phyloP scores from a whole-genome alignment of 2,329 filamentous ascomycete species.

The Metarhizium album region DNA sequence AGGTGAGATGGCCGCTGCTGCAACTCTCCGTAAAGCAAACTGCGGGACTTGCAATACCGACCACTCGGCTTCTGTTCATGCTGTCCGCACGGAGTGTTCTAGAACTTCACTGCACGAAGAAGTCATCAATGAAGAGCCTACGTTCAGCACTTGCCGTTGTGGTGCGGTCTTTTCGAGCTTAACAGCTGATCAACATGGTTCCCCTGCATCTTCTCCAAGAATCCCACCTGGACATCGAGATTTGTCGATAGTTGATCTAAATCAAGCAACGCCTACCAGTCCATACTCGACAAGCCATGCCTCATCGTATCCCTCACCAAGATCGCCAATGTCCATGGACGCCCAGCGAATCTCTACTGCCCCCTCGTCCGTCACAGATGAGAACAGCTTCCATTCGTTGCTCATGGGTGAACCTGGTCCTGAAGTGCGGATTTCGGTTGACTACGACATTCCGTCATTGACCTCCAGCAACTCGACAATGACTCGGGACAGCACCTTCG shows the following conservation, averaged over 20 bases:
- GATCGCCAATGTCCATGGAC: constrained; percentile 59
- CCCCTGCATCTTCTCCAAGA: constrained; percentile 34
- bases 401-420: constrained; percentile 65
- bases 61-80: constrained; percentile 12
- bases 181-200: constrained; percentile 26
- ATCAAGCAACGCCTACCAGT: constrained; percentile 42
- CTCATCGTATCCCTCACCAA: constrained; percentile 54
- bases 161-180: constrained; percentile 24
- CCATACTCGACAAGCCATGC: constrained; percentile 54
- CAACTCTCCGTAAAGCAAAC: constrained; percentile 28
- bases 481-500: constrained; percentile 53
- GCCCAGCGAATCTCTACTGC: constrained; percentile 64
- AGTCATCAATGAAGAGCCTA: constrained; percentile 36
- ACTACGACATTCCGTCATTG: constrained; percentile 58
- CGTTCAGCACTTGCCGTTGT: constrained; percentile 27
- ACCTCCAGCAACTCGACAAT: constrained; percentile 71
- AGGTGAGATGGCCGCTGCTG: constrained; percentile 8
- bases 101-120: constrained; percentile 41
- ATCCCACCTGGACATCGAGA: constrained; percentile 32
- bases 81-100: constrained; percentile 37
- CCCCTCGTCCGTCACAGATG: constrained; percentile 62
- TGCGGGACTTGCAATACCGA: constrained; percentile 34
- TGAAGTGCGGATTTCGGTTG: constrained; percentile 59
- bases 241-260: constrained; percentile 39
- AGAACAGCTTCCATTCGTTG: constrained; percentile 58